Evolutionary conservation across 495 filamentous ascomycete genomes (phyloP).

Genomic region (Aspergillus baeticus): DNA sequence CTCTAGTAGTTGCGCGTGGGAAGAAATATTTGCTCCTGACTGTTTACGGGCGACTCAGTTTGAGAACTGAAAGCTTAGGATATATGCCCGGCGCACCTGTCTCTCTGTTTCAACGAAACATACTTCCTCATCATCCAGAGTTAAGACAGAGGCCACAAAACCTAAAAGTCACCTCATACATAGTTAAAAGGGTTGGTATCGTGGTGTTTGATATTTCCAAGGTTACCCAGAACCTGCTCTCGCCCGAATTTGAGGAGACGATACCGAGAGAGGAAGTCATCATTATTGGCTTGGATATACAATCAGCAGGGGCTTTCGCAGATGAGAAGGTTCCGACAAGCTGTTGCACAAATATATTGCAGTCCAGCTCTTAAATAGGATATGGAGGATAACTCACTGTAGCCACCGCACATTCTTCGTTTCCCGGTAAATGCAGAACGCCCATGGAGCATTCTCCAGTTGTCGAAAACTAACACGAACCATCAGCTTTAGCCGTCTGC

Average conservation of each 20-base stretch:
- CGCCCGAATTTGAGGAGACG: conserved; percentile 65
- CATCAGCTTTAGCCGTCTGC: neutral
- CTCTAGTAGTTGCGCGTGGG: too few species aligned
- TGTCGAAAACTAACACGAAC: conserved; percentile 74
- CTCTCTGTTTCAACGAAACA: too few species aligned
- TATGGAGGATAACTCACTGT: conserved; percentile 57
- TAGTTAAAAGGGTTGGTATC: conserved; percentile 8
- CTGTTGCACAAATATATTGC: neutral
- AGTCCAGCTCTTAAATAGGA: neutral
- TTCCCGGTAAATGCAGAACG: conserved; percentile 77
- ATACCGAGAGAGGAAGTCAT: conserved; percentile 81
- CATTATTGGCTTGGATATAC: conserved; percentile 63
- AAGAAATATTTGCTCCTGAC: too few species aligned
- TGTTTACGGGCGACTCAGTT: too few species aligned
- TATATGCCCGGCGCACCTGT: too few species aligned
- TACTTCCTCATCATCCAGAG: too few species aligned
- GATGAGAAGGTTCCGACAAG: neutral
- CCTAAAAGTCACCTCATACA: neutral
- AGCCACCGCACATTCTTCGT: conserved; percentile 84
- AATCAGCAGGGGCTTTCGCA: conserved; percentile 12
- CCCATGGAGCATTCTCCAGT: conserved; percentile 92
- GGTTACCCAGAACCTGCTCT: conserved; percentile 47
- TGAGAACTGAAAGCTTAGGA: too few species aligned
- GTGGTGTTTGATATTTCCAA: conserved; percentile 24
- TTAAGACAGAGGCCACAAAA: too few species aligned